phyloP scores from a whole-genome alignment of 2,329 filamentous ascomycete genomes.

The Penicillium brevicompactum region DNA sequence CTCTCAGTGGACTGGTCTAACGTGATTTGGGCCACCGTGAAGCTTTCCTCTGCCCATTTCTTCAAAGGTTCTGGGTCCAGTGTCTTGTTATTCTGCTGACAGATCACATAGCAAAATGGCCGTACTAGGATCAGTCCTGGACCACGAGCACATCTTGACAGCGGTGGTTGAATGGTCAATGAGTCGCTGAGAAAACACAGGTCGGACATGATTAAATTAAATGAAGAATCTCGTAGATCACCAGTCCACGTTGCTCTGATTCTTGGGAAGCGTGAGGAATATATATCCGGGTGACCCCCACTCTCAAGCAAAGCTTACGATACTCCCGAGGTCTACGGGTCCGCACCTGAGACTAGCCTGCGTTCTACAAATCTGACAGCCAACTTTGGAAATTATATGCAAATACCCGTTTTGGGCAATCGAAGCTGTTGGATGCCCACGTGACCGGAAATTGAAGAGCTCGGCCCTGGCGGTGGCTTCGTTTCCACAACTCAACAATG shows the following conservation, averaged over 20 bases:
- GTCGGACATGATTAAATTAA: neutral
- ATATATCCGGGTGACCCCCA: neutral
- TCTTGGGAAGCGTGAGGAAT: neutral
- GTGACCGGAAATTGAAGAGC: slow-evolving; percentile 6
- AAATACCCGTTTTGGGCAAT: neutral
- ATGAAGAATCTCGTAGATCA: neutral
- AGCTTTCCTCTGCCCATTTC: slow-evolving; percentile 75
- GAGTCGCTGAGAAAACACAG: slow-evolving; percentile 9
- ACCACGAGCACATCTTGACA: slow-evolving; percentile 52
- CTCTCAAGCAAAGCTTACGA: neutral
- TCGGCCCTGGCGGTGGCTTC: neutral
- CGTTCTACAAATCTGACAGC: neutral
- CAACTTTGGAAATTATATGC: neutral
- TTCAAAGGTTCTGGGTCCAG: slow-evolving; percentile 58
- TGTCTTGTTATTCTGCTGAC: slow-evolving; percentile 36
- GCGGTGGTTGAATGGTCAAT: slow-evolving; percentile 40
- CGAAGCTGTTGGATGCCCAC: neutral
- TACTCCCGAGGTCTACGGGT: too few relatives aligned
- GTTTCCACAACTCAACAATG: slow-evolving; percentile 33
- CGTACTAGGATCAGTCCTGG: slow-evolving; percentile 53
- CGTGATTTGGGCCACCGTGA: slow-evolving; percentile 59
- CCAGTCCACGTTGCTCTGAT: too few relatives aligned
- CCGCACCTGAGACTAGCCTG: neutral
- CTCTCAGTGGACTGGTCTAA: slow-evolving; percentile 12
- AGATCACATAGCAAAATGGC: slow-evolving; percentile 32